A percentile compares a stretch with the other conserved stretches of the same genome.
phyloP scores from a whole-genome alignment of 2,329 filamentous ascomycete species.

The Cladorrhinum sp. region DNA sequence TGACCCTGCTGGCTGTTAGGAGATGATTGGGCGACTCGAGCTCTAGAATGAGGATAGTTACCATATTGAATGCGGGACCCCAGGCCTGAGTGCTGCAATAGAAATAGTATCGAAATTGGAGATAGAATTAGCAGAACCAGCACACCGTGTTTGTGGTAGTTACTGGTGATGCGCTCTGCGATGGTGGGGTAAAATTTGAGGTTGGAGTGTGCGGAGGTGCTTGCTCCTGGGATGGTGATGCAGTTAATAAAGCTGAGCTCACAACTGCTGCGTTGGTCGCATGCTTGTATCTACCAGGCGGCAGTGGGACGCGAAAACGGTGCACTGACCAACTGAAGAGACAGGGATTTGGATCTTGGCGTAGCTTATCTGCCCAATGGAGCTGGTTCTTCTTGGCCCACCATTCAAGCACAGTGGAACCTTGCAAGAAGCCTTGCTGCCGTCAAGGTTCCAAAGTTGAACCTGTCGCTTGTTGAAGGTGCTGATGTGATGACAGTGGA shows the following conservation, averaged over 20 bases:
- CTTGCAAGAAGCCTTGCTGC: not conserved
- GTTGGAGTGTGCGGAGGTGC: slow-evolving; percentile 1
- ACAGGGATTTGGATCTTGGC: not conserved
- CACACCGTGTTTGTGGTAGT: not conserved
- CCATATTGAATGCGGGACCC: slow-evolving; percentile 28
- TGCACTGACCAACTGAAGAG: slow-evolving; percentile 13
- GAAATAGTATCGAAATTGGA: not conserved
- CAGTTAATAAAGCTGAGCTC: slow-evolving; percentile 13
- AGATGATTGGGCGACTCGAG: not conserved
- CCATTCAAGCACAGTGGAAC: not conserved
- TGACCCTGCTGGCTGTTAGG: slow-evolving; percentile 58
- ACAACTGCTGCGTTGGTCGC: slow-evolving; percentile 13
- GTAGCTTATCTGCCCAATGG: slow-evolving; percentile 4
- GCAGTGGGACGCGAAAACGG: slow-evolving; percentile 22
- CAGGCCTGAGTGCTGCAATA: not conserved
- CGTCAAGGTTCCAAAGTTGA: not conserved
- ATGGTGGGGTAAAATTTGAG: not conserved
- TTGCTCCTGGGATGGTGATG: slow-evolving; percentile 10
- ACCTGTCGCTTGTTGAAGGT: not conserved
- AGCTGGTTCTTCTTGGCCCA: not conserved
- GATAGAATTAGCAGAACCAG: not conserved
- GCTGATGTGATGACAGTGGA: not conserved
- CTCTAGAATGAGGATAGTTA: slow-evolving; percentile 16
- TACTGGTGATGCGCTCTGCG: not conserved
- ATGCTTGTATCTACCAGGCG: slow-evolving; percentile 16